phyloP scores from a whole-genome alignment of 106 monocot species.

The Ottelia alismoides region DNA sequence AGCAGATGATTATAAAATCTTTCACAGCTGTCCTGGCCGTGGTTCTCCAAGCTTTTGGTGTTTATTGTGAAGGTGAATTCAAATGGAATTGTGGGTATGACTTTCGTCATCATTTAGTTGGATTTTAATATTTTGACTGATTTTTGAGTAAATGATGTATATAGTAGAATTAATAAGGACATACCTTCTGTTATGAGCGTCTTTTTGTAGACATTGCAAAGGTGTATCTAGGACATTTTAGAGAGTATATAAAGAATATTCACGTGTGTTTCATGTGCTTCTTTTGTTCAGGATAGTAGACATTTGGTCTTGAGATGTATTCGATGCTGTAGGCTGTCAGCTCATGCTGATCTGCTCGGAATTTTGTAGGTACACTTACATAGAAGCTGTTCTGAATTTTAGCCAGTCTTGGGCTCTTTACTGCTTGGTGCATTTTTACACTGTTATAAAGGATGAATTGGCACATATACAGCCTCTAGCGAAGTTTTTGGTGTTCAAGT shows the following conservation, averaged over 20 bases:
- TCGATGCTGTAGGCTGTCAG: too few species aligned
- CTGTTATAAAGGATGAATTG: constrained; percentile 70
- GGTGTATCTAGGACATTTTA: too few species aligned
- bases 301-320: too few species aligned
- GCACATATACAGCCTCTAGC: constrained; percentile 73
- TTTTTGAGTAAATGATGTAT: background rate
- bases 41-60: constrained; percentile 66
- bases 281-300: too few species aligned
- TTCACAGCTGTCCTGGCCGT: constrained; percentile 56
- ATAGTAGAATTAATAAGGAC: too few species aligned
- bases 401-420: constrained; percentile 95
- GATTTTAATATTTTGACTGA: background rate
- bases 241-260: too few species aligned
- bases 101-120: too few species aligned
- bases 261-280: too few species aligned
- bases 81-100: constrained; percentile 78
- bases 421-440: constrained; percentile 84
- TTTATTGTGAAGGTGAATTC: constrained; percentile 86
- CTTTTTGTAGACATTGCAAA: too few species aligned
- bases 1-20: constrained; percentile 92
- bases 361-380: constrained; percentile 78
- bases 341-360: too few species aligned
- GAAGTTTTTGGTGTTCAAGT: constrained; percentile 84
- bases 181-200: too few species aligned
- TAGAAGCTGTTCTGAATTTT: constrained; percentile 85